These are phyloP conservation scores for Yamadazyma olivae DNA, from an alignment of 805 yeast genomes.

Conservation along the genomic window DNA sequence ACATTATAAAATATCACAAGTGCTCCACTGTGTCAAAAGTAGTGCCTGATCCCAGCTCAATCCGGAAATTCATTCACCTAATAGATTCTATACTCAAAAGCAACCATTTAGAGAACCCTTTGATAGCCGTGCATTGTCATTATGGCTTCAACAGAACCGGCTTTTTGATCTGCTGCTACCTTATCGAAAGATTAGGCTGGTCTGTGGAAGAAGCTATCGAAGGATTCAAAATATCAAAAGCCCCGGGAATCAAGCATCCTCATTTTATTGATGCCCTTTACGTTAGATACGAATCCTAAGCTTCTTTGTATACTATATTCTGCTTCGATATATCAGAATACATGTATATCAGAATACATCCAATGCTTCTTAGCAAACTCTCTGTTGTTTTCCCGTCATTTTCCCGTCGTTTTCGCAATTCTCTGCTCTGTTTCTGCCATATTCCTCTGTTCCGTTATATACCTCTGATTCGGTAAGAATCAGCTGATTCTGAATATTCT, in stretches of 20 bases:
- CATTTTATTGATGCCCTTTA: constrained; percentile 74
- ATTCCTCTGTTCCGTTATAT: no score
- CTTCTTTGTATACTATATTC: no score
- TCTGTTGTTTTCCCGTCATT: no score
- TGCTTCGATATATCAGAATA: no score
- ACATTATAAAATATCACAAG: constrained; percentile 57
- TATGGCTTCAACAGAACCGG: constrained; percentile 83
- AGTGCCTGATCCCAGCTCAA: constrained; percentile 63
- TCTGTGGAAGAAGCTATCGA: constrained; percentile 60
- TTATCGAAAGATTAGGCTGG: constrained; percentile 60
- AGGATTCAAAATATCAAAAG: constrained; percentile 54
- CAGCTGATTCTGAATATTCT: no score
- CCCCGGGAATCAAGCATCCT: constrained; percentile 74
- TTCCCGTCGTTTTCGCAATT: no score
- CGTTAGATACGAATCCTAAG: constrained; percentile 50
- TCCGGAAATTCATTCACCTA: constrained; percentile 52
- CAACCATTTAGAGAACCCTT: constrained; percentile 25
- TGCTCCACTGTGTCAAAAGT: constrained; percentile 77
- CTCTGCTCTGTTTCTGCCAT: no score
- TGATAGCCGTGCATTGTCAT: constrained; percentile 72
- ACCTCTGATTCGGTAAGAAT: no score
- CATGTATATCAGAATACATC: no score
- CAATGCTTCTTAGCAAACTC: no score
- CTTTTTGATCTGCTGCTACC: constrained; percentile 64
- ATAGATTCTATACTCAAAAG: constrained; percentile 43